Evolutionary conservation across 176 grass and related monocot species (phyloP).

Genomic region (Eleusine indica): DNA sequence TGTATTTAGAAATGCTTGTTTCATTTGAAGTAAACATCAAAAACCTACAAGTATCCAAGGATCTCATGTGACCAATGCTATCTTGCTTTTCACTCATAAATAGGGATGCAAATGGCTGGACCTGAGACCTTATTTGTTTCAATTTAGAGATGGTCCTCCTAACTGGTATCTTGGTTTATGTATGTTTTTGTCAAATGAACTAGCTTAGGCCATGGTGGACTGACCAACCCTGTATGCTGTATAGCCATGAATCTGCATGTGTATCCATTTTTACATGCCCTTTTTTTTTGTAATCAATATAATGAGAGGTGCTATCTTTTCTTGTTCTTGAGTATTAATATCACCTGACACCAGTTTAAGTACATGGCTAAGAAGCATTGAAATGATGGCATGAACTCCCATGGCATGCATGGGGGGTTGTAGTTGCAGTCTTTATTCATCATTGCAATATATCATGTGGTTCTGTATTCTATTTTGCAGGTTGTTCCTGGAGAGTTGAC

Average conservation of each 20-base stretch:
- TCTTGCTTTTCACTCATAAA: neutral
- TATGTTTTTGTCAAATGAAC: neutral
- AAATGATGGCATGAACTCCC: conserved; percentile 31
- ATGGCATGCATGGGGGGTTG: neutral
- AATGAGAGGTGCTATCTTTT: neutral
- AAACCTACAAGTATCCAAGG: neutral
- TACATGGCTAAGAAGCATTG: neutral
- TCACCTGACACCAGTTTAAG: conserved; percentile 9
- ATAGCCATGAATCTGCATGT: conserved; percentile 6
- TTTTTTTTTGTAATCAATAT: neutral
- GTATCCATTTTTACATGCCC: neutral
- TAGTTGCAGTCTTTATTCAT: conserved; percentile 14
- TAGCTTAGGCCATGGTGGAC: neutral
- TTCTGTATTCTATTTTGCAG: conserved; percentile 52
- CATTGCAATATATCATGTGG: conserved; percentile 5
- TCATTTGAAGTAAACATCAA: neutral
- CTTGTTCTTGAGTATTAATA: neutral
- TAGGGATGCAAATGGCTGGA: neutral
- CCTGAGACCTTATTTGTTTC: neutral
- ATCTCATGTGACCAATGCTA: neutral
- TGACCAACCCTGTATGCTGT: neutral
- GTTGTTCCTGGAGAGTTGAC: conserved; percentile 89
- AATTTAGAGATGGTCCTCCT: neutral
- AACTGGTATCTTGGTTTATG: neutral
- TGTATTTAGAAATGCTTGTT: neutral